Base-by-base conservation (phyloP, 2,329 filamentous ascomycete species). In the Pestalotiopsis sp. region DNA sequence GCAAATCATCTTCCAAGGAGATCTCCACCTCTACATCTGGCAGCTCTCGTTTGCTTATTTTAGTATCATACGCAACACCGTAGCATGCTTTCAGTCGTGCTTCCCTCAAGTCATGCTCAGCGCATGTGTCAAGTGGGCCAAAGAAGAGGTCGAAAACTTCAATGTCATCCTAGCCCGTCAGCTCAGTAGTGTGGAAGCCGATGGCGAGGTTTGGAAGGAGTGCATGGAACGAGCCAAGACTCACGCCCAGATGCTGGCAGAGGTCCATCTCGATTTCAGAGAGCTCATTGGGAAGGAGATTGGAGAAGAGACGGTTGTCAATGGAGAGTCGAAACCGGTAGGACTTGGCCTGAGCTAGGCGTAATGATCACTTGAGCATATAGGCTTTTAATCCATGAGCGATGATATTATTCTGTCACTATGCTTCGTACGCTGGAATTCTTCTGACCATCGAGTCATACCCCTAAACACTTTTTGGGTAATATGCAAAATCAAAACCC, bases 81-180 rank as follows among this genome's bases (percentile, higher is more conserved):
- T 98, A 69, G 88, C 89, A 76, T 95, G 93, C 76, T 98, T 96
- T 80, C 94, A 97, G 77, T 84, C 85, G 66, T 97, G 94, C 78
- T 98, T 98, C 78, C 91, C 94, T 12, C 87, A 93, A 31, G 86
- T 90, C 14, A 93, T 96, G 84, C 97, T 96, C 87, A 97, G 94
- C 75, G 94, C 95, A 0, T 97, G 94, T 74, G 95, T 99, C 75
- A 97, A 95, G 77, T 99, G 96, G 96, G 95, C 94, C n/a, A 98
- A 98, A 80, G 92, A 96, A 74, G 91, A 97, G 77, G 90, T 98
- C 1, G 95, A 98, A 74, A 90, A 90, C 2, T 98, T 98, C 84
- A 98, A 98, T 75, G 86, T 86, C 60, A 90, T 96, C 64, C 84
- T 99, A 49, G 89, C 87, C 45, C 86, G 95, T 69, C 96, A 98